These are phyloP conservation scores for Cubamyces lactineus DNA, from an alignment of 768 basidiomycete genomes.

Conservation along the genomic window DNA sequence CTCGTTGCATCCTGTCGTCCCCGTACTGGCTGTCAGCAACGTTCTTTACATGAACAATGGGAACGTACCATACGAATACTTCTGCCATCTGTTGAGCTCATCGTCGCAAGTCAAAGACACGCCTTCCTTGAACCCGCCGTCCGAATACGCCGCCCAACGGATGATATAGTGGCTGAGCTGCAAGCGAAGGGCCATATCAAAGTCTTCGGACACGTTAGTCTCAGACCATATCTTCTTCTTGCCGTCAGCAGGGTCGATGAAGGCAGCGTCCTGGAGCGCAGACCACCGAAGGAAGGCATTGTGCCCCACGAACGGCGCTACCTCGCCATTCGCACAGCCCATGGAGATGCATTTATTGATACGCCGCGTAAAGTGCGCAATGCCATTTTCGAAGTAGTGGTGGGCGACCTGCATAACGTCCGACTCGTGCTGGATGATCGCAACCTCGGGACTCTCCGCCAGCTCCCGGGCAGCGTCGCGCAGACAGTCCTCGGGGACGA, in stretches of 20 bases:
- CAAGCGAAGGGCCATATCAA: slow-evolving; percentile 76
- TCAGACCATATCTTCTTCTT: slow-evolving; percentile 82
- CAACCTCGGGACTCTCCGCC: slow-evolving; percentile 78
- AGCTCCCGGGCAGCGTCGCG: slow-evolving; percentile 89
- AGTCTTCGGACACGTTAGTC: slow-evolving; percentile 80
- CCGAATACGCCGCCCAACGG: slow-evolving; percentile 84
- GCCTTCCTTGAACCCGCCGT: slow-evolving; percentile 89
- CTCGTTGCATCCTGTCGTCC: slow-evolving; percentile 63
- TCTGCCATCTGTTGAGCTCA: slow-evolving; percentile 92
- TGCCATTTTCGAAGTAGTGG: slow-evolving; percentile 91
- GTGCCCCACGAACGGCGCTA: slow-evolving; percentile 84
- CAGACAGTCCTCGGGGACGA: slow-evolving; percentile 88
- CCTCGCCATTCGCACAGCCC: slow-evolving; percentile 79
- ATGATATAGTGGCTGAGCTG: slow-evolving; percentile 71
- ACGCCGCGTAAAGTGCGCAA: slow-evolving; percentile 84
- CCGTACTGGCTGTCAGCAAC: slow-evolving; percentile 4
- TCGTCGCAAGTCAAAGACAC: slow-evolving; percentile 91
- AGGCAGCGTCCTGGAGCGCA: slow-evolving; percentile 85
- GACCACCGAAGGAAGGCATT: slow-evolving; percentile 93
- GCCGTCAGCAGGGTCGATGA: slow-evolving; percentile 66
- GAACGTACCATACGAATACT: slow-evolving; percentile 70
- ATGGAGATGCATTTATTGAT: slow-evolving; percentile 86
- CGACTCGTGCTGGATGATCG: slow-evolving; percentile 91
- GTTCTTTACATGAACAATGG: background rate
- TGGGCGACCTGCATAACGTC: slow-evolving; percentile 91